Evolutionary conservation across 805 yeast species (phyloP).

Genomic region (Myxozyma sirexii): DNA sequence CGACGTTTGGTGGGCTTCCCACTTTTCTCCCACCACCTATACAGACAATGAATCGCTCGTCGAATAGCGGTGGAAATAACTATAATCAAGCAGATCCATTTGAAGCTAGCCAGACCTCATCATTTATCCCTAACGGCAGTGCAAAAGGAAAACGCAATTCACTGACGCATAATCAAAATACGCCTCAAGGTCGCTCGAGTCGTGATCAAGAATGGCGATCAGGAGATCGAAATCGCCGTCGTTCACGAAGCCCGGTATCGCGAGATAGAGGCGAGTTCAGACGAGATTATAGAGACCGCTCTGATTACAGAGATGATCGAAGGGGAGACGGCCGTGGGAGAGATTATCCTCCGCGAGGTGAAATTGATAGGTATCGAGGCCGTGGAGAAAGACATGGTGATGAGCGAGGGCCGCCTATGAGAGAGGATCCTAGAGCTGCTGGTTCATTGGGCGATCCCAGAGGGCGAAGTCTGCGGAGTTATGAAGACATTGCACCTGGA

Average conservation of each 20-base stretch:
- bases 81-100: constrained; percentile 9
- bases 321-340: neutral
- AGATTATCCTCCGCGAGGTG: constrained; percentile 3
- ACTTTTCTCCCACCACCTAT: constrained; percentile 16
- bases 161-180: neutral
- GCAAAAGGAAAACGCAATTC: neutral
- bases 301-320: constrained; percentile 8
- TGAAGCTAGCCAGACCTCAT: neutral
- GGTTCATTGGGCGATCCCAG: constrained; percentile 13
- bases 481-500: constrained; percentile 23
- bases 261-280: constrained; percentile 23
- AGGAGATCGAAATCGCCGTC: constrained; percentile 14
- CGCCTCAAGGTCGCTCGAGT: constrained; percentile 1
- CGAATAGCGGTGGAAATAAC: neutral
- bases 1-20: constrained; percentile 26
- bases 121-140: neutral
- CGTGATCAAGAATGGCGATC: constrained; percentile 16
- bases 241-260: constrained; percentile 9
- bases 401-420: constrained; percentile 9
- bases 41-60: neutral
- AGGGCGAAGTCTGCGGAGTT: constrained; percentile 27
- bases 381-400: constrained; percentile 7
- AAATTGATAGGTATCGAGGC: constrained; percentile 5
- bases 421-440: constrained; percentile 12
- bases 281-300: constrained; percentile 12